Conservation (phyloP, 768 basidiomycete genomes). For the Pisolithus orientalis region DNA sequence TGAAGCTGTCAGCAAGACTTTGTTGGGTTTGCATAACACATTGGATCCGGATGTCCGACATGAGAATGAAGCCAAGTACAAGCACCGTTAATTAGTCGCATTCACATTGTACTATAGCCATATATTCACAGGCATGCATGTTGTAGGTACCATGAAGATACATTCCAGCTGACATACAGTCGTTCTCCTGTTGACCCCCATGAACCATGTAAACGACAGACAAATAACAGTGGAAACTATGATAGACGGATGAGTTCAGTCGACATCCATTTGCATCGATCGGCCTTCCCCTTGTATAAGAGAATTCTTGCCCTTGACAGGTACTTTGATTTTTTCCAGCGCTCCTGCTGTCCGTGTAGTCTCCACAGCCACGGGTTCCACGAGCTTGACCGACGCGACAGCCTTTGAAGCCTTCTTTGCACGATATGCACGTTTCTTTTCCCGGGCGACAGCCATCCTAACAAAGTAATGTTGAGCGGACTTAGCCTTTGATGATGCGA, state of each 20-base stretch:
- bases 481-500: neutral
- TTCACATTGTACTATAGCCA: constrained; percentile 16
- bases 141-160: neutral
- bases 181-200: no score
- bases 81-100: constrained; percentile 49
- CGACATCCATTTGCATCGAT: constrained; percentile 89
- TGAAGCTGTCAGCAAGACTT: constrained; percentile 93
- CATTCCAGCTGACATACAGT: neutral
- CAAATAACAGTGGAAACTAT: neutral
- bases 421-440: constrained; percentile 71
- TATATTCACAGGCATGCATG: neutral
- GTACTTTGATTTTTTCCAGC: constrained; percentile 75
- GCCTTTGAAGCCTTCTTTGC: constrained; percentile 53
- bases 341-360: constrained; percentile 41
- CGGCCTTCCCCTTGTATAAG: constrained; percentile 79
- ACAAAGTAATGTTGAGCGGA: neutral
- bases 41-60: constrained; percentile 78
- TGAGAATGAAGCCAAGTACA: constrained; percentile 93
- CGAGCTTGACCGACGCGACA: constrained; percentile 49
- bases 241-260: constrained; percentile 33
- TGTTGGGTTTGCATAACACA: constrained; percentile 89
- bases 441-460: constrained; percentile 81
- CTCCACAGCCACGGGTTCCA: constrained; percentile 52
- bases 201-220: neutral
- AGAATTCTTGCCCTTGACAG: constrained; percentile 58